Conservation (phyloP, 2,329 filamentous ascomycete genomes). For the Berkeleyomyces basicola region DNA sequence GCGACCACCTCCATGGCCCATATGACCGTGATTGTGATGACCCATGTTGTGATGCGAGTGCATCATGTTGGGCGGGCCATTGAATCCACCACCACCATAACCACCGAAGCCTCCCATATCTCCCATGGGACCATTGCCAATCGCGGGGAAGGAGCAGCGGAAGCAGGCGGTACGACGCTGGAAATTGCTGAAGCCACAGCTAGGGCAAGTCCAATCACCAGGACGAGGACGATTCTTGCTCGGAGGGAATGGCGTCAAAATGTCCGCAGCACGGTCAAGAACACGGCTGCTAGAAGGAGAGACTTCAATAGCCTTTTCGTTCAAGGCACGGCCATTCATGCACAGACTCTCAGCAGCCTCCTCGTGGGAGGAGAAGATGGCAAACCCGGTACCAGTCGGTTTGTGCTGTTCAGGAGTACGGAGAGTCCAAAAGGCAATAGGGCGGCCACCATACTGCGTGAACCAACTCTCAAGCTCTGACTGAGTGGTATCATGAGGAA, state of each 20-base stretch:
- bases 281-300: slow-evolving; percentile 95
- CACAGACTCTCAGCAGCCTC: slow-evolving; percentile 96
- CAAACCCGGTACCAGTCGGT: slow-evolving; percentile 95
- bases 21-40: slow-evolving; percentile 28
- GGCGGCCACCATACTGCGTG: slow-evolving; percentile 91
- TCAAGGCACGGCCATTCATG: slow-evolving; percentile 96
- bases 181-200: slow-evolving; percentile 98
- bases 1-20: slow-evolving; percentile 45
- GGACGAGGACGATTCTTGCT: slow-evolving; percentile 96
- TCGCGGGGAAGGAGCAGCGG: slow-evolving; percentile 96
- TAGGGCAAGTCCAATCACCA: slow-evolving; percentile 97
- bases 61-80: slow-evolving; percentile 53
- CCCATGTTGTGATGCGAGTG: slow-evolving; percentile 35
- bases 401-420: slow-evolving; percentile 97
- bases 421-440: slow-evolving; percentile 97
- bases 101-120: slow-evolving; percentile 40
- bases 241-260: slow-evolving; percentile 90
- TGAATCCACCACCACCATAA: slow-evolving; percentile 47
- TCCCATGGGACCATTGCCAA: slow-evolving; percentile 54
- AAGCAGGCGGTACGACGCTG: slow-evolving; percentile 96
- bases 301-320: slow-evolving; percentile 98
- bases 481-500: slow-evolving; percentile 95
- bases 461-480: slow-evolving; percentile 99
- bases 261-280: slow-evolving; percentile 85
- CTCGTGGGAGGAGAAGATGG: slow-evolving; percentile 96